A percentile compares a stretch with the other conserved stretches of the same genome.
phyloP scores from a whole-genome alignment of 345 rosid species.

The Bretschneidera sinensis region DNA sequence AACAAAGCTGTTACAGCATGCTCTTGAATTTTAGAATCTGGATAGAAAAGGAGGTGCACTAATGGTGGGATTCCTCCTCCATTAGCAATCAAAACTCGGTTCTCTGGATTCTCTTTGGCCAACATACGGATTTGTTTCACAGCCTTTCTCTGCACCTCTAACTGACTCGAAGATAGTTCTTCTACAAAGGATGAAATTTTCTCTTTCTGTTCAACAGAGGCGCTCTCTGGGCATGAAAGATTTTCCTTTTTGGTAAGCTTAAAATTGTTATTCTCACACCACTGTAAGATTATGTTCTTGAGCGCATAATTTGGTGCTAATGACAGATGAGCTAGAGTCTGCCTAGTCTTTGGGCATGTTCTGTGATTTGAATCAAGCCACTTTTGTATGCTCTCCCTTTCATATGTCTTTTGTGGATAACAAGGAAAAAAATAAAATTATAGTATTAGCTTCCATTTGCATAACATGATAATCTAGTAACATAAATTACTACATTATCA shows the following conservation, averaged over 20 bases:
- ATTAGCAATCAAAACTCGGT: constrained; percentile 48
- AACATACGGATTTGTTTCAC: constrained; percentile 58
- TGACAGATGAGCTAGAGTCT: constrained; percentile 47
- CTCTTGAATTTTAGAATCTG: constrained; percentile 60
- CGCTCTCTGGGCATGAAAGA: constrained; percentile 4
- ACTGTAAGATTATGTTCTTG: constrained; percentile 55
- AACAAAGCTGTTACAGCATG: constrained; percentile 67
- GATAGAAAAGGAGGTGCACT: constrained; percentile 56
- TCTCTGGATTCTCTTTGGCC: constrained; percentile 60
- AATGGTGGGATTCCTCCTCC: constrained; percentile 48
- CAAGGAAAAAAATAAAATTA: constrained; percentile 3
- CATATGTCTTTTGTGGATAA: constrained; percentile 45
- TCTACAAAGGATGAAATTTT: constrained; percentile 35
- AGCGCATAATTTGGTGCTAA: constrained; percentile 68
- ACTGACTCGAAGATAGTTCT: constrained; percentile 37
- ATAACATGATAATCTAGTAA: constrained; percentile 8
- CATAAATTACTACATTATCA: constrained; percentile 12
- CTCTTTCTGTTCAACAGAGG: constrained; percentile 23
- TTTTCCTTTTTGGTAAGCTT: constrained; percentile 40
- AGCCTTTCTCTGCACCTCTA: constrained; percentile 58
- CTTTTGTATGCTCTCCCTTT: constrained; percentile 63
- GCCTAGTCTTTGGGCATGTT: constrained; percentile 75
- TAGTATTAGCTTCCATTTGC: not conserved
- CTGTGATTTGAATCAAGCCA: constrained; percentile 68
- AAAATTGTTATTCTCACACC: constrained; percentile 72